Evolutionary conservation across 352 stramenopile species (phyloP), one percentile per base, ranked within the genome.

Genomic region (Pythium periplocum): DNA sequence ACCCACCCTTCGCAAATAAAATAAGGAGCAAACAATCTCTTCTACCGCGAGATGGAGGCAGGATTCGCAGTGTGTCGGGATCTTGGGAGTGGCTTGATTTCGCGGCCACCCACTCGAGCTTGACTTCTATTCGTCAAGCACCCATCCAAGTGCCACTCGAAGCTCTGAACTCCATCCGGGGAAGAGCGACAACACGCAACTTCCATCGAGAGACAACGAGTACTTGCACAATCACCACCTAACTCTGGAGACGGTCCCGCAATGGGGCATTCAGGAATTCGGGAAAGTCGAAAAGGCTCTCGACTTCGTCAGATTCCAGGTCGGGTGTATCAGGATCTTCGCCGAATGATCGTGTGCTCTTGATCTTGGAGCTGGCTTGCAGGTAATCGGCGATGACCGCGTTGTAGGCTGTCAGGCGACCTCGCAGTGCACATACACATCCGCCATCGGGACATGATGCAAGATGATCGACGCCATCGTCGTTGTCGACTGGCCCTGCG

Each of bases 301-400:
- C 65, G 11, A 60, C 71, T 17, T 54, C 61, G 54, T 84, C 71
- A 53, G 71, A 75, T 58, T 76, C 71, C 11, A 65, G 64, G 17
- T 57, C 52, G 5, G 46, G 45, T 7, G 38, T 35, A 17, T 65
- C 54, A 17, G 55, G 48, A 0, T 26, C 17, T 26, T 26, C 17
- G 17, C 17, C 17, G 17, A 26, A 26, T 26, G 17, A 26, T 26
- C 17, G 17, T 26, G 10, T 48, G 53, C 66, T 69, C 58, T 78
- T 74, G 57, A 78, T 73, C 45, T 69, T 66, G 31, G 71, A 78
- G 58, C 67, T 87, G 30, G 64, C 68, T 53, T 71, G 51, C 47
- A 87, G 77, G 57, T 86, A 90, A 48, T 82, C 67, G 17, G 62
- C 62, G 11, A 81, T 78, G 33, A 90, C 77, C 12, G 52, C 52